phyloP scores from a whole-genome alignment of 306 rosid genomes.

The Corylus heterophylla region DNA sequence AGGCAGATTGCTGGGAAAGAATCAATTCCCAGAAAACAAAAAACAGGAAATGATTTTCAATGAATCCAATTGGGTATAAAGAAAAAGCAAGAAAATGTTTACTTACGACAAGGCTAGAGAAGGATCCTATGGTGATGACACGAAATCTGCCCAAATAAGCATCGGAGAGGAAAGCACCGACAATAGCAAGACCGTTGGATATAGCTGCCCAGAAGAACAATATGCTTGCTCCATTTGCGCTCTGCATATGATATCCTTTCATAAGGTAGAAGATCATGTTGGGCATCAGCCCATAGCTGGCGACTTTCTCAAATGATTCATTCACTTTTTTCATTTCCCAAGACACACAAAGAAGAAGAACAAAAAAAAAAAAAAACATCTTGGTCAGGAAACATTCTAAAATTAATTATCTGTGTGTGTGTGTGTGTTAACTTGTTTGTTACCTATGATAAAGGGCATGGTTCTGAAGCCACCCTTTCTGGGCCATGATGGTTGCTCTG shows the following conservation, averaged over 20 bases:
- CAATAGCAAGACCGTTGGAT: slow-evolving; percentile 41
- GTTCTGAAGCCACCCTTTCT: slow-evolving; percentile 53
- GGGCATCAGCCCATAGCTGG: slow-evolving; percentile 47
- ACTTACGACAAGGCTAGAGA: slow-evolving; percentile 49
- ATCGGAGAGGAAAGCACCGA: slow-evolving; percentile 56
- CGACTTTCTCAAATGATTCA: slow-evolving; percentile 47
- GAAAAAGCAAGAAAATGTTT: neutral
- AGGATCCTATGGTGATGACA: slow-evolving; percentile 46
- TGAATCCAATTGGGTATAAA: neutral
- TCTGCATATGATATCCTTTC: slow-evolving; percentile 29
- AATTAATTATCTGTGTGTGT: neutral
- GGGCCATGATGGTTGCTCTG: neutral
- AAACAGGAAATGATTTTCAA: neutral
- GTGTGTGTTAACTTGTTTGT: neutral
- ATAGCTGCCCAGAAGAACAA: slow-evolving; percentile 47
- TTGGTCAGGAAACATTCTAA: neutral
- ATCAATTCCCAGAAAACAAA: too few relatives aligned
- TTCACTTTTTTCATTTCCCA: slow-evolving; percentile 35
- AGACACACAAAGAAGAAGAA: neutral
- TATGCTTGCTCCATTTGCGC: slow-evolving; percentile 34
- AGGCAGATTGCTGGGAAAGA: too few relatives aligned
- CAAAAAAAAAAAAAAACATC: too few relatives aligned
- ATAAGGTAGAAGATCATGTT: slow-evolving; percentile 55
- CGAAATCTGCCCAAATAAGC: slow-evolving; percentile 50
- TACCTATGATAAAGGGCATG: slow-evolving; percentile 64